Evolutionary conservation across 805 yeast species (phyloP), one percentile per base, ranked within the genome.

Genomic region (Metschnikowia lochheadii): DNA sequence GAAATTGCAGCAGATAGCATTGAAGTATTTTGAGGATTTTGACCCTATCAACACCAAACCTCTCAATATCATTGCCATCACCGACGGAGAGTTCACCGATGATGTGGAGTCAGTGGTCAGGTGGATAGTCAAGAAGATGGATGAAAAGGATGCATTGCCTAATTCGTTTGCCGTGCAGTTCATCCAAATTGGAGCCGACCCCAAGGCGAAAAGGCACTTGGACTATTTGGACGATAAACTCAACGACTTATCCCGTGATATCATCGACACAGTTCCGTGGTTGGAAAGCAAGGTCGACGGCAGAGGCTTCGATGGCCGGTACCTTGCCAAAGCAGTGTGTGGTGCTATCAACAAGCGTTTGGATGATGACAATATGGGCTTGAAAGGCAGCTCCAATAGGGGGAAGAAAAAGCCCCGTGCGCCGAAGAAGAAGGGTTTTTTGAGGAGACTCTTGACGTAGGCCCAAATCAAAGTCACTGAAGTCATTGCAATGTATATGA

Each of bases 261-360:
- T 54, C 17, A 46, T 56, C n/a, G 57, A 54, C 40, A 56, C 57
- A 11, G 57, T 55, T 18, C 57, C 58, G 5, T 55, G 58, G 58
- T 13, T 47, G 6, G 43, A 34, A 5, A 8, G 31, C 13, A 53
- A 49, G 20, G 40, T 50, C n/a, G 57, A 47, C 20, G 51, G 54
- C 4, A 46, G 49, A 3, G 51, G 50, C 11, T 56, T 56, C 26
- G 55, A 54, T 20, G 57, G 55, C 5, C 41, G 46, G 46, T 56
- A 54, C 37, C 48, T 56, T 13, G 45, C 55, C 31, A 56, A 56
- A 29, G 57, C 52, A 1, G 57, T 56, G 23, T 56, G 55, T 35
- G 57, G 57, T 1, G 58, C 56, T 32, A 53, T 56, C 29, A 51
- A 51, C 17, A 56, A 54, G 48, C 45, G 50, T 33, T 42, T 54